A percentile compares a stretch with the other conserved stretches of the same genome.
These are phyloP conservation scores for Amphibolis antarctica DNA, from an alignment of 106 monocot genomes.

Conservation along the genomic window DNA sequence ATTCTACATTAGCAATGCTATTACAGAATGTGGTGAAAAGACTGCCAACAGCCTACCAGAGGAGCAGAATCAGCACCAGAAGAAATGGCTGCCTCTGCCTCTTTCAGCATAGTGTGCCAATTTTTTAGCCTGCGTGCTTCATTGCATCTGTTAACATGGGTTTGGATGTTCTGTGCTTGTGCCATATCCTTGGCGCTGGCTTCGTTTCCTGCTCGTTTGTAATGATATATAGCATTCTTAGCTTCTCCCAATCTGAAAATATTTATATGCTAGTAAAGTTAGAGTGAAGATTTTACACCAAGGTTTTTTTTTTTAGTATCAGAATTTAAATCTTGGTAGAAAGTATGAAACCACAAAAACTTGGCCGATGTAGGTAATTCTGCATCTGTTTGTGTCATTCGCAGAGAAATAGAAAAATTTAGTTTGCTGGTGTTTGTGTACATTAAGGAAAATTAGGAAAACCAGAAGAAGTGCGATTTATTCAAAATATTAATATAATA, in stretches of 20 bases:
- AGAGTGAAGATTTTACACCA: neutral
- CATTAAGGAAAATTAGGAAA: too few species aligned
- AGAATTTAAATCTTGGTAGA: too few species aligned
- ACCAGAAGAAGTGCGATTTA: too few species aligned
- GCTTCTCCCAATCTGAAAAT: conserved; percentile 30
- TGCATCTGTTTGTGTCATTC: too few species aligned
- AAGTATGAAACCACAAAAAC: too few species aligned
- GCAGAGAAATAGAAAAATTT: too few species aligned
- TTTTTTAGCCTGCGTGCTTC: conserved; percentile 28
- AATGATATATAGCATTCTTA: conserved; percentile 25
- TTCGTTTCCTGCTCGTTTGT: conserved; percentile 23
- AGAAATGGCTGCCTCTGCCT: conserved; percentile 20
- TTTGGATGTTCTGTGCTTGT: conserved; percentile 11
- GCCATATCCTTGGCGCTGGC: conserved; percentile 11
- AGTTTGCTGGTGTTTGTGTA: too few species aligned
- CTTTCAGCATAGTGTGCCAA: conserved; percentile 27
- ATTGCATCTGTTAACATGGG: conserved; percentile 16
- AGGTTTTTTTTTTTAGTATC: too few species aligned
- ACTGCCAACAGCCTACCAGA: conserved; percentile 9
- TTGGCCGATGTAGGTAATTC: too few species aligned
- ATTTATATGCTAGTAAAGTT: neutral
- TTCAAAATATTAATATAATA: too few species aligned
- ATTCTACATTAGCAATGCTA: too few species aligned
- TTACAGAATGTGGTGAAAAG: neutral
- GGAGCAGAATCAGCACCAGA: conserved; percentile 36